These are phyloP conservation scores for Zasmidium cellare DNA, from an alignment of 2,329 filamentous ascomycete species.

Conservation along the genomic window DNA sequence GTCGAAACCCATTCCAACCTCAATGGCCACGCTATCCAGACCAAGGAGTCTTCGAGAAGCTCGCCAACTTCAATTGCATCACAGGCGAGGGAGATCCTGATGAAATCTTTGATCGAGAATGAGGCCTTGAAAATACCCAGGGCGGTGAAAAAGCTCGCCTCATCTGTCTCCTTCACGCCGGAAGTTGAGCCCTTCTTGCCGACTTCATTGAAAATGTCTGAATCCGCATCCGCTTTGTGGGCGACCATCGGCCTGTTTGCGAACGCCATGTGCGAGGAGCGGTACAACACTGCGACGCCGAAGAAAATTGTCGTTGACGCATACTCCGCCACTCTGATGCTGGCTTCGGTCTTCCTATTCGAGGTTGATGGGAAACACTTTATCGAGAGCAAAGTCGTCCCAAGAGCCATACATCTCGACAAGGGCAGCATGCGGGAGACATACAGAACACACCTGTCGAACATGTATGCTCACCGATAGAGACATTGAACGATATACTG, in stretches of 20 bases:
- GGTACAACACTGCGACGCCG: background rate
- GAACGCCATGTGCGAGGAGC: background rate
- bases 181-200: background rate
- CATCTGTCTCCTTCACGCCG: background rate
- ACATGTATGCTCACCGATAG: background rate
- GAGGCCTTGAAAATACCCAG: background rate
- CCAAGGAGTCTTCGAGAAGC: no score
- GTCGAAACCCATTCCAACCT: no score
- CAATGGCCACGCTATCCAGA: no score
- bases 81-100: no score
- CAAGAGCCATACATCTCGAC: background rate
- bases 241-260: background rate
- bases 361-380: background rate
- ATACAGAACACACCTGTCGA: background rate
- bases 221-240: background rate
- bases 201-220: background rate
- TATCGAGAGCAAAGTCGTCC: background rate
- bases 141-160: background rate
- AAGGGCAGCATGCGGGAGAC: background rate
- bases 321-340: background rate
- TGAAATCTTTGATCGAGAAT: background rate
- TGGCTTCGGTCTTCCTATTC: background rate
- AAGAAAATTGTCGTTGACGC: background rate
- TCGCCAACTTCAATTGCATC: no score
- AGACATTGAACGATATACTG: background rate